Conservation (phyloP, 2,329 filamentous ascomycete species). For the Didymella glomerata region DNA sequence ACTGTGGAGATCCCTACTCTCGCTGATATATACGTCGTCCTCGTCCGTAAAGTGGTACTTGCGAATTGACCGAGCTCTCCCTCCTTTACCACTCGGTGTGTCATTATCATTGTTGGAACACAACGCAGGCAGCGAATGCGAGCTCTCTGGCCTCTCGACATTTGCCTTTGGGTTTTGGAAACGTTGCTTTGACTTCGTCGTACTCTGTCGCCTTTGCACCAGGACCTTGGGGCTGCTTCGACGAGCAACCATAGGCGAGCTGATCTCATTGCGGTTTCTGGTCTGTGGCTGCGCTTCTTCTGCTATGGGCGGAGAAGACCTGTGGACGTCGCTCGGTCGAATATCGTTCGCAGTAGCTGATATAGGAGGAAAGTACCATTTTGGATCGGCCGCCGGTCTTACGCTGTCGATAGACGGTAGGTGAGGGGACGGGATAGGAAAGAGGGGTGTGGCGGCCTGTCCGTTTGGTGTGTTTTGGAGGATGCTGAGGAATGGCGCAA, state of each 20-base stretch:
- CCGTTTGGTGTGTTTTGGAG: slow-evolving; percentile 22
- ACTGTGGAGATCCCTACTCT: slow-evolving; percentile 37
- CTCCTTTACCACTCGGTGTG: too few relatives aligned
- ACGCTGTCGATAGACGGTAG: slow-evolving; percentile 20
- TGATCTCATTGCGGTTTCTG: background rate
- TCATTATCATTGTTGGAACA: background rate
- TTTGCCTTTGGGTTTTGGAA: background rate
- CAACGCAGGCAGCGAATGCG: background rate
- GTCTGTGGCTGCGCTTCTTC: background rate
- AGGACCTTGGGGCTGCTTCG: slow-evolving; percentile 28
- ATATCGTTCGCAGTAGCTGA: background rate
- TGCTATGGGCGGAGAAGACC: slow-evolving; percentile 4
- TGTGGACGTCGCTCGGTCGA: background rate
- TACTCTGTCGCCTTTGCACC: slow-evolving; percentile 12
- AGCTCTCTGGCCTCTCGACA: background rate
- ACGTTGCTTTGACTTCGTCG: background rate
- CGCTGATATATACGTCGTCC: slow-evolving; percentile 50
- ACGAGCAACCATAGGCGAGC: slow-evolving; percentile 11
- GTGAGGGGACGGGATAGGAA: slow-evolving; percentile 17
- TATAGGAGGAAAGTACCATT: slow-evolving; percentile 39
- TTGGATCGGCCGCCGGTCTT: slow-evolving; percentile 39
- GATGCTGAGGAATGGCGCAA: slow-evolving; percentile 32
- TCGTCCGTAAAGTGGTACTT: slow-evolving; percentile 42
- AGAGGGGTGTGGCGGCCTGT: slow-evolving; percentile 10
- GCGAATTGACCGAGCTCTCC: background rate